Evolutionary conservation across 106 monocot genomes (phyloP).

Genomic region (Alisma plantagoaquatica): DNA sequence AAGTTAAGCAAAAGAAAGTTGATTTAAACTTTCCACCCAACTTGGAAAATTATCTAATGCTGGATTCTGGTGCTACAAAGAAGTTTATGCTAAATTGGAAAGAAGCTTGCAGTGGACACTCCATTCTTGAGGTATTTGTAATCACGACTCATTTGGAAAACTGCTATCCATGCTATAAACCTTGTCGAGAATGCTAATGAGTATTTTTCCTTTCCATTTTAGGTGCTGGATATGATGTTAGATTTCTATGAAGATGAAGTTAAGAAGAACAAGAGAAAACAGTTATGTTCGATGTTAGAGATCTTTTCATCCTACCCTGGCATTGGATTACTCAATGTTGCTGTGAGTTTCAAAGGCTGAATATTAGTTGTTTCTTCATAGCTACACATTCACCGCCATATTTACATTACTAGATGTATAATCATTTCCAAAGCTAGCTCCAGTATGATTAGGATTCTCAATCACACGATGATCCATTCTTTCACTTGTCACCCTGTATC

Average conservation of each 20-base stretch:
- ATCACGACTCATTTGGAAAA: background rate
- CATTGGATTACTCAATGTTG: slow-evolving; percentile 69
- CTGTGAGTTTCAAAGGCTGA: slow-evolving; percentile 57
- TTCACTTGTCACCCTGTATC: too few relatives aligned
- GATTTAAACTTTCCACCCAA: background rate
- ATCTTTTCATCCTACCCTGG: slow-evolving; percentile 48
- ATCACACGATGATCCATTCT: too few relatives aligned
- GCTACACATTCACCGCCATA: background rate
- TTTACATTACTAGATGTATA: too few relatives aligned
- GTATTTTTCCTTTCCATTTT: slow-evolving; percentile 3
- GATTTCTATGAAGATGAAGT: slow-evolving; percentile 26
- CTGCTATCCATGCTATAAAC: too few relatives aligned
- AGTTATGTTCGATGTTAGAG: slow-evolving; percentile 9
- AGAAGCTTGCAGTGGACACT: slow-evolving; percentile 41
- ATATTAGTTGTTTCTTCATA: background rate
- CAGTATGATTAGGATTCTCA: too few relatives aligned
- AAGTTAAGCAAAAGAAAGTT: slow-evolving; percentile 5
- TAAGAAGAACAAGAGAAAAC: slow-evolving; percentile 22
- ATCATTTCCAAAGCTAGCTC: too few relatives aligned
- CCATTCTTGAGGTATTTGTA: slow-evolving; percentile 52
- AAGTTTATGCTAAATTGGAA: slow-evolving; percentile 70
- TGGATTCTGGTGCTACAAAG: slow-evolving; percentile 19
- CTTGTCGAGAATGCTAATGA: too few relatives aligned
- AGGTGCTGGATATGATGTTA: slow-evolving; percentile 71
- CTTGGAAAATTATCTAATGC: slow-evolving; percentile 4